Evolutionary conservation across 2,329 filamentous ascomycete genomes (phyloP).

Genomic region (Tolypocladium endophyticum): DNA sequence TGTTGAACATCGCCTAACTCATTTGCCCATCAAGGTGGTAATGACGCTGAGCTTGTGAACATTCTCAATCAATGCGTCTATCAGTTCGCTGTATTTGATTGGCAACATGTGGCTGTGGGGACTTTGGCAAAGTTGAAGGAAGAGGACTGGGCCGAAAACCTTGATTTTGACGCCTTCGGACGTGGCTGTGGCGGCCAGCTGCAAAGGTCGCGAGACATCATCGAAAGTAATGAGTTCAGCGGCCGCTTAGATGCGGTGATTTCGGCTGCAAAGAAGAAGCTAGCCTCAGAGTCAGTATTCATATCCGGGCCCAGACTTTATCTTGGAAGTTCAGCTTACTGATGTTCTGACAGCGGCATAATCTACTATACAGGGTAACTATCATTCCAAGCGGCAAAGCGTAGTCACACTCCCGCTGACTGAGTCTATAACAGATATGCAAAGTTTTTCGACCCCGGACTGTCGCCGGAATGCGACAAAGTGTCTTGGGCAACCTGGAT

Average conservation of each 20-base stretch:
- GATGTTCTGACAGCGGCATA: not conserved
- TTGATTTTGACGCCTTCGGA: not conserved
- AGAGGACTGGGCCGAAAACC: not conserved
- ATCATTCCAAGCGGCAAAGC: no score
- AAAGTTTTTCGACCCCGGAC: not conserved
- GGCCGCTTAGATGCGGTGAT: not conserved
- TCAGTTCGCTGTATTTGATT: not conserved
- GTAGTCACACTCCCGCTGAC: no score
- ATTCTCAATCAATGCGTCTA: not conserved
- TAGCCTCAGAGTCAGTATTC: not conserved
- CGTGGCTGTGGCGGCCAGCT: not conserved
- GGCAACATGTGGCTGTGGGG: not conserved
- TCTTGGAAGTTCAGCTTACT: no score
- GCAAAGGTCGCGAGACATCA: no score
- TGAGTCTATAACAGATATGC: not conserved
- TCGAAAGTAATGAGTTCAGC: not conserved
- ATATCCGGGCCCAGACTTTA: no score
- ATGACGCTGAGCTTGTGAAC: not conserved
- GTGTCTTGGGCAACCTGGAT: not conserved
- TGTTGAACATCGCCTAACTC: no score
- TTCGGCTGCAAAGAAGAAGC: not conserved
- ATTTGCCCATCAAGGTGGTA: not conserved
- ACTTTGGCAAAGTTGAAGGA: not conserved
- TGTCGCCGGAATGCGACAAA: not conserved
- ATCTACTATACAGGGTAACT: not conserved